These are phyloP conservation scores for Bodo saltans DNA, from an alignment of 78 protist genomes.

Conservation along the genomic window DNA sequence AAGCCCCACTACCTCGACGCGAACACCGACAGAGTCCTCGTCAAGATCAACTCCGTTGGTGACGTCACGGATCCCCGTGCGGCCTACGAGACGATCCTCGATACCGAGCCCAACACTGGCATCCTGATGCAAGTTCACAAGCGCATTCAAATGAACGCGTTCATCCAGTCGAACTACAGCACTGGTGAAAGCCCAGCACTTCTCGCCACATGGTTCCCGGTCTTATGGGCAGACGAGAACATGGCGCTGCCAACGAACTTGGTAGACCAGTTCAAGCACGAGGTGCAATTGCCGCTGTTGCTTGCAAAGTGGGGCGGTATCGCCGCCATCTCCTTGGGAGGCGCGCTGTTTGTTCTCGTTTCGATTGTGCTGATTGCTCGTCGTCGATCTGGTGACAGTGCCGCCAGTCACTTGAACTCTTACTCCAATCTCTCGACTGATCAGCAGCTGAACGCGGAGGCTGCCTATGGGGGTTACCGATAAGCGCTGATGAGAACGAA, in stretches of 20 bases:
- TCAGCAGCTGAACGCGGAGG: no score
- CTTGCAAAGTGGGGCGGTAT: not conserved
- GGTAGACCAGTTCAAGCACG: not conserved
- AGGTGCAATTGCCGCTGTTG: not conserved
- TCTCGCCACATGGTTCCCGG: not conserved
- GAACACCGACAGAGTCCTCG: no score
- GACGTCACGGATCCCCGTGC: no score
- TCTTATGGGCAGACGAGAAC: not conserved
- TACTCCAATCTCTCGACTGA: no score
- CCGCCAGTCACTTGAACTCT: no score
- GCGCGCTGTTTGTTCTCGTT: no score
- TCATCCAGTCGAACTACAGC: not conserved
- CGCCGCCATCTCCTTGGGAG: no score
- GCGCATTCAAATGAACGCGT: not conserved
- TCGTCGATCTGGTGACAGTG: no score
- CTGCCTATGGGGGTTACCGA: no score
- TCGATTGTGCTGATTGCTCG: no score
- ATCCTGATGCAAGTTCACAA: not conserved
- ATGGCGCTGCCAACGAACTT: not conserved
- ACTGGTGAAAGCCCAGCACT: not conserved
- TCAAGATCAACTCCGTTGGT: not conserved
- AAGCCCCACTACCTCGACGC: not conserved
- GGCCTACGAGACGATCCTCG: not conserved
- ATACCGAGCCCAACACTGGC: not conserved
- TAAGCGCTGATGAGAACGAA: no score